Base-by-base conservation (phyloP, 148 eudicot genomes). In the Heliamphora exappendiculata region DNA sequence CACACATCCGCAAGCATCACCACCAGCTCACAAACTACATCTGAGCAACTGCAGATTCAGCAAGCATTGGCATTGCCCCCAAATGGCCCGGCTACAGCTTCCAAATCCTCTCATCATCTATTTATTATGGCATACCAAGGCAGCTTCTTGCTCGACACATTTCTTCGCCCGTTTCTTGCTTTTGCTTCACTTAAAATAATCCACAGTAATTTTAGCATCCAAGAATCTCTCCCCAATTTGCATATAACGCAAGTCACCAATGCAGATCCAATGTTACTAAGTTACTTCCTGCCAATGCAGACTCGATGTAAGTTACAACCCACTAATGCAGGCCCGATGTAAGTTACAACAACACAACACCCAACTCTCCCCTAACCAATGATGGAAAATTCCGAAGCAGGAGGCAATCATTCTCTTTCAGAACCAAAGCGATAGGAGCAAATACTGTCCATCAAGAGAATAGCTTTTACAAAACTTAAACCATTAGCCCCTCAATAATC, bases 341-440 rank as follows among this genome's bases (percentile, higher is more conserved):
- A 4, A 33, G 74, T 31, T 71, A 10, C 22, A 51, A 12, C 62
- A 26, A 28, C 33, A 16, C 26, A 5, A 14, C 60, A 39, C 65
- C 65, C 13, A 54, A 37, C 8, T 34, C 17, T 34, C 45, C 58
- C 60, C 4, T 28, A 26, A 44, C 66, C 3, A 49, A 34, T 20
- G 45, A 58, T 10, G 45, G 34, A 37, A 44, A 20, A 58, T 28
- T 36, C 31, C 26, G 31, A 74, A 28, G n/a, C 41, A 74, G 24
- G 37, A 37, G 10, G 67, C 54, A 73, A 74, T n/a, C 51, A 41
- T 74, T 74, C 55, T 39, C 39, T 58, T 41, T 37, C 37, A 8
- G 34, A 74, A 62, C 67, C 67, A 44, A n/a, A 44, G 50, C 62
- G 29, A 60, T n/a, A n/a, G 68, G 33, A 51, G 63, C 36, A 6